Base-by-base conservation (phyloP, 1,284 basidiomycete species). In the Thecaphora frezii region DNA sequence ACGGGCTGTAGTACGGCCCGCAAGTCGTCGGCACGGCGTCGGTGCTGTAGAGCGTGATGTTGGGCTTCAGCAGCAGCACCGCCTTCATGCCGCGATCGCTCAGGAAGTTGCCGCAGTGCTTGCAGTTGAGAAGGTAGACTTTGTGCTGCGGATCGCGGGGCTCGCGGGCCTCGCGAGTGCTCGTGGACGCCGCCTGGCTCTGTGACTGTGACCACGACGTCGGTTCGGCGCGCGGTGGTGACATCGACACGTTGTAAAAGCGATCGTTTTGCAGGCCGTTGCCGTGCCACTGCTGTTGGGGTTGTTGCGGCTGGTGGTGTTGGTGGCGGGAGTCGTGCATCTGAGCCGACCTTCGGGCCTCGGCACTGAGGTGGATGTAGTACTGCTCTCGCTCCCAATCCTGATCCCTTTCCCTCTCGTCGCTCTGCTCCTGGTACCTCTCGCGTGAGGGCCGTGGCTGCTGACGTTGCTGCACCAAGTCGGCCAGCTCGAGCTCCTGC, bases 1-100 rank as follows among this genome's bases (percentile, higher is more conserved):
- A 57, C 0, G 50, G 46, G 3, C 30, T 46, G 54, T 69, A 78
- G 47, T 77, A 64, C 2, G 78, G 72, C 4, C 73, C 88, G 75
- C 88, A 89, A 69, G 90, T 90, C 61, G 85, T 81, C 0, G 90
- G 90, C 39, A 88, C 82, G 16, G 89, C 88, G 75, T 92, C 90
- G 46, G 89, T 89, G 16, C 88, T 90, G 79, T 86, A 93, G 43
- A 92, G 85, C 21, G 89, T 86, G 62, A 92, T 88, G 60, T 88
- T 87, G 3, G 90, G 90, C 62, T 87, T 86, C 58, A 92, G 83
- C 26, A 92, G 83, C 18, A 92, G 83, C 37, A 91, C 89, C 42
- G 89, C 90, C 83, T 89, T 89, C 89, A 91, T 91, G 46, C 87
- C 89, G 19, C 90, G 84, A 77, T 91, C 90, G 19, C 88, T 88